phyloP scores from a whole-genome alignment of 2,329 filamentous ascomycete species.

The Orbilia blumenaviensis region DNA sequence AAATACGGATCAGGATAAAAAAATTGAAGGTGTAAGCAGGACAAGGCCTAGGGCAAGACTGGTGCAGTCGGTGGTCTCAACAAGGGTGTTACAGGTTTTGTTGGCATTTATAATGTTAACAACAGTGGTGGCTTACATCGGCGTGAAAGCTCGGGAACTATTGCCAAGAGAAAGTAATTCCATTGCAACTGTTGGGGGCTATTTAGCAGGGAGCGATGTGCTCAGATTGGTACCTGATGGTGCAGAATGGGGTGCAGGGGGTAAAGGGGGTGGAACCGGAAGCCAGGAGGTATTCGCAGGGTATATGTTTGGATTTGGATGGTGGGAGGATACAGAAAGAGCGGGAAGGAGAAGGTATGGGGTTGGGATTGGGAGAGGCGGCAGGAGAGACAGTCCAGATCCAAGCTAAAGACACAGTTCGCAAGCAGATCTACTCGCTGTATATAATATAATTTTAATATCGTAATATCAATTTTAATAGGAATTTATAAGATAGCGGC shows the following conservation, averaged over 20 bases:
- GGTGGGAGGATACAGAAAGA: conserved; percentile 44
- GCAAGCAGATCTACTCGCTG: neutral
- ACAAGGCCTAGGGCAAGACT: conserved; percentile 45
- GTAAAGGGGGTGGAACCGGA: conserved; percentile 47
- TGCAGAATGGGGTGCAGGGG: conserved; percentile 57
- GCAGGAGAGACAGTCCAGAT: neutral
- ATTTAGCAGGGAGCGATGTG: conserved; percentile 58
- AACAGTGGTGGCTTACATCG: conserved; percentile 56
- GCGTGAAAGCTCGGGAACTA: conserved; percentile 56
- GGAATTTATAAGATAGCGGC: too few relatives aligned
- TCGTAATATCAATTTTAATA: neutral
- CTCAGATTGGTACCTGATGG: conserved; percentile 56
- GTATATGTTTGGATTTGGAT: conserved; percentile 55
- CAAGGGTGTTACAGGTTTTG: conserved; percentile 59
- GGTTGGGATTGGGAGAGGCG: conserved; percentile 33
- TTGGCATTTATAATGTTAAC: conserved; percentile 58
- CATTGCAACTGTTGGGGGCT: conserved; percentile 58
- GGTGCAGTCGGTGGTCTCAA: conserved; percentile 57
- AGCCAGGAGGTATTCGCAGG: conserved; percentile 49
- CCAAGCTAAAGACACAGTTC: neutral
- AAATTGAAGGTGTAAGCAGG: conserved; percentile 28
- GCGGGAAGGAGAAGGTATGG: conserved; percentile 34
- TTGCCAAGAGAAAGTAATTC: conserved; percentile 59
- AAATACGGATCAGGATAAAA: neutral
- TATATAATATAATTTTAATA: neutral